These are phyloP conservation scores for Abelmoschus esculentus DNA, from an alignment of 345 rosid species.

Conservation along the genomic window DNA sequence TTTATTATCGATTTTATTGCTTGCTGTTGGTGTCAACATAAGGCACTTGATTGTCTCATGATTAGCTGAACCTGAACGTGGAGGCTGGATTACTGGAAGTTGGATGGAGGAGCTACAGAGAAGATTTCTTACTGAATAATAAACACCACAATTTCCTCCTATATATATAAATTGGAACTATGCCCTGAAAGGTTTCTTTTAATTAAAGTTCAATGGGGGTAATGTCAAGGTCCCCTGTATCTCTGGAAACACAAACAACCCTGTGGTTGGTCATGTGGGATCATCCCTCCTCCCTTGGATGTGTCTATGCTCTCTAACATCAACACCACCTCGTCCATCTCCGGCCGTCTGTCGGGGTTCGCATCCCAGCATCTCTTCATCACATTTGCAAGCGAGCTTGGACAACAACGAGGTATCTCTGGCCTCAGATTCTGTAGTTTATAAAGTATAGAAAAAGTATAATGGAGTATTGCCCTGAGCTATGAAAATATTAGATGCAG, in stretches of 20 bases:
- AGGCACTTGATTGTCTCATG: background rate
- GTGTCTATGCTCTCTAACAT: constrained; percentile 89
- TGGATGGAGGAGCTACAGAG: background rate
- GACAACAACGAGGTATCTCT: constrained; percentile 97
- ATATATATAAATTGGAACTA: constrained; percentile 14
- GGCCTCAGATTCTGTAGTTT: constrained; percentile 77
- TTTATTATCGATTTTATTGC: background rate
- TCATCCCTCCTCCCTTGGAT: constrained; percentile 94
- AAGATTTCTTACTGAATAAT: background rate
- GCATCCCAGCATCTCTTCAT: constrained; percentile 99
- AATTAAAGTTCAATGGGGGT: background rate
- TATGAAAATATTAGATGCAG: background rate
- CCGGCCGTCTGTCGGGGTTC: constrained; percentile 87
- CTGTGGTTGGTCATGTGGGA: constrained; percentile 75
- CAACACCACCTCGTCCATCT: constrained; percentile 87
- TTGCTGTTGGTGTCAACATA: background rate
- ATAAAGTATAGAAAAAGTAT: background rate
- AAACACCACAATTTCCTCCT: constrained; percentile 13
- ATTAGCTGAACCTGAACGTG: background rate
- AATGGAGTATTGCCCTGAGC: too few relatives aligned
- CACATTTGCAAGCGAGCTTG: constrained; percentile 73
- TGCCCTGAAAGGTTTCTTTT: constrained; percentile 1
- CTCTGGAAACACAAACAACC: constrained; percentile 82
- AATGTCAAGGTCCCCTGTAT: constrained; percentile 61
- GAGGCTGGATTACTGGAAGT: background rate